phyloP scores from a whole-genome alignment of 495 filamentous ascomycete species.

The Entonaema liquescens region DNA sequence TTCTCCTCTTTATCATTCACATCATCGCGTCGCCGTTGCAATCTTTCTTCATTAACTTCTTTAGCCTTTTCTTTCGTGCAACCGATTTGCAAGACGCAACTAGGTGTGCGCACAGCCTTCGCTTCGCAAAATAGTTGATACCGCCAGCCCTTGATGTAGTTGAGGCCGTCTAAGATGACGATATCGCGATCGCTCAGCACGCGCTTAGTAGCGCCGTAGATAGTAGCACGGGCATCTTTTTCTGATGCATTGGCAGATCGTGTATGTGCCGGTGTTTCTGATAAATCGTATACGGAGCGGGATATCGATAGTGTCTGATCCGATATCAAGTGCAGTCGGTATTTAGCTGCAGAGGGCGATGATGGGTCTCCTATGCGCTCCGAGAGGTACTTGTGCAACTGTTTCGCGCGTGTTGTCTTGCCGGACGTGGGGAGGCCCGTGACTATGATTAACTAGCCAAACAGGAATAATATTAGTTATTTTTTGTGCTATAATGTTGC shows the following conservation, averaged over 20 bases:
- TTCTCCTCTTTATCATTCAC: slow-evolving; percentile 17
- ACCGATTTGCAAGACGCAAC: slow-evolving; percentile 87
- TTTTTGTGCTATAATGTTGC: no score
- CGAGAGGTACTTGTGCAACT: slow-evolving; percentile 74
- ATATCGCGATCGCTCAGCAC: slow-evolving; percentile 79
- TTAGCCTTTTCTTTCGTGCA: slow-evolving; percentile 73
- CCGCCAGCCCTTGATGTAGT: slow-evolving; percentile 98
- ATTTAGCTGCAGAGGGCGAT: slow-evolving; percentile 51
- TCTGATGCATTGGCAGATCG: slow-evolving; percentile 71
- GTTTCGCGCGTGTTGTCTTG: slow-evolving; percentile 84
- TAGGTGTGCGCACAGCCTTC: slow-evolving; percentile 83
- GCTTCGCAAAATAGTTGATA: slow-evolving; percentile 97
- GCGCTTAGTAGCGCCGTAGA: slow-evolving; percentile 87
- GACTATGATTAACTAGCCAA: slow-evolving; percentile 81
- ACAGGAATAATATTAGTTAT: no score
- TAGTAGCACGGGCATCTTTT: slow-evolving; percentile 89
- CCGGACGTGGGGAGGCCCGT: slow-evolving; percentile 94
- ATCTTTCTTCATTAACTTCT: slow-evolving; percentile 63
- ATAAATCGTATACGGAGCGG: slow-evolving; percentile 69
- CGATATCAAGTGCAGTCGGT: slow-evolving; percentile 72
- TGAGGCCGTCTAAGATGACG: slow-evolving; percentile 88
- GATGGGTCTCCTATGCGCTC: slow-evolving; percentile 57
- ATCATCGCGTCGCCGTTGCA: slow-evolving; percentile 36
- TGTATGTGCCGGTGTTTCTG: slow-evolving; percentile 56
- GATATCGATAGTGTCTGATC: slow-evolving; percentile 70